These are phyloP conservation scores for Fusarium tricinctum DNA, from an alignment of 2,329 filamentous ascomycete species.

Conservation along the genomic window DNA sequence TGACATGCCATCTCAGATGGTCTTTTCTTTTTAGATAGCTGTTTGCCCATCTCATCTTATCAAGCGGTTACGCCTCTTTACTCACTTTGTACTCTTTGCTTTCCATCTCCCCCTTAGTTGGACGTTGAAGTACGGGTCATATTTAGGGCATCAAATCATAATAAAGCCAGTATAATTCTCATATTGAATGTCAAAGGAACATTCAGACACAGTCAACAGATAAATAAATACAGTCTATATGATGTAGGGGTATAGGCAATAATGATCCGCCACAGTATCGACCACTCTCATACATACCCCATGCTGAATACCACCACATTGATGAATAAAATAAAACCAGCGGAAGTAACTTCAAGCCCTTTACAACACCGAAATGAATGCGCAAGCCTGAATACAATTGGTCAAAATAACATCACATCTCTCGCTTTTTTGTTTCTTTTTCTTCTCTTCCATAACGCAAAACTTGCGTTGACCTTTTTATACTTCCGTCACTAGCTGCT, in stretches of 20 bases:
- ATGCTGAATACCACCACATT: constrained; percentile 29
- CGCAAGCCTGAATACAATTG: neutral
- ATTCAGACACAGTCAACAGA: constrained; percentile 11
- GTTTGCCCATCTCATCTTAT: neutral
- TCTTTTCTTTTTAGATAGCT: neutral
- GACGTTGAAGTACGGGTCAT: neutral
- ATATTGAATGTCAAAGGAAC: neutral
- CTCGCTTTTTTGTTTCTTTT: neutral
- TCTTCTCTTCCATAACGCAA: neutral
- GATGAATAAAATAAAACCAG: constrained; percentile 25
- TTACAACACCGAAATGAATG: constrained; percentile 15
- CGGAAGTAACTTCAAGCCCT: neutral
- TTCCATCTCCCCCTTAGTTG: neutral
- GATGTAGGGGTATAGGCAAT: constrained; percentile 43
- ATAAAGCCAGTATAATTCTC: constrained; percentile 4
- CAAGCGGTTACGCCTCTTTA: neutral
- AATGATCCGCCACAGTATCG: constrained; percentile 21
- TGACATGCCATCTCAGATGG: constrained; percentile 13
- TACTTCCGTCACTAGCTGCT: constrained; percentile 84
- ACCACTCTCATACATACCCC: constrained; percentile 18
- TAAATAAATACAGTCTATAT: constrained; percentile 30
- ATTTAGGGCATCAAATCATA: no score
- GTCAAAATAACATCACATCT: neutral
- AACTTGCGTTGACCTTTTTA: constrained; percentile 28
- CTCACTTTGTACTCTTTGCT: neutral